Conservation (phyloP, 2,329 filamentous ascomycete species). For the Neofusicoccum umdonicola region DNA sequence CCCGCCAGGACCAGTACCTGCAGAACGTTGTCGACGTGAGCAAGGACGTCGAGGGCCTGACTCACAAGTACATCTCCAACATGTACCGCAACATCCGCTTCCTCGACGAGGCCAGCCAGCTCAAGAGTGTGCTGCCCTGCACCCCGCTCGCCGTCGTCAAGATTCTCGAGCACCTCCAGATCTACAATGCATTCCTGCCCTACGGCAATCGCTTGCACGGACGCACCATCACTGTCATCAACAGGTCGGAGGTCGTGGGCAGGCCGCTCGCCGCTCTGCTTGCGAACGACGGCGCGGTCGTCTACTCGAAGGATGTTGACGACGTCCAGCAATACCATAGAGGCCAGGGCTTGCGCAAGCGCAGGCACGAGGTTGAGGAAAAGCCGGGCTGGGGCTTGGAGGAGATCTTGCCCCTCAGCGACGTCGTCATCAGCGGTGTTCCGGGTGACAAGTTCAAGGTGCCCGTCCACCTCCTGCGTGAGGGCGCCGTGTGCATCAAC, state of each 20-base stretch:
- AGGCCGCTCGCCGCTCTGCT: conserved; percentile 87
- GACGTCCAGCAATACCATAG: conserved; percentile 91
- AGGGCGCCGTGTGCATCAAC: conserved; percentile 97
- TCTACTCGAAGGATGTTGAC: conserved; percentile 91
- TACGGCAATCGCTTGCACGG: conserved; percentile 92
- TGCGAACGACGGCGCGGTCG: conserved; percentile 91
- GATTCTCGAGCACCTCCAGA: conserved; percentile 90
- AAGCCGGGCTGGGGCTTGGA: conserved; percentile 76
- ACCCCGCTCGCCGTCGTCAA: conserved; percentile 95
- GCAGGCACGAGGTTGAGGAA: conserved; percentile 81
- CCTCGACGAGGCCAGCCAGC: conserved; percentile 74
- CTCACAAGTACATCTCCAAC: conserved; percentile 93
- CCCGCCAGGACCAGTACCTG: conserved; percentile 86
- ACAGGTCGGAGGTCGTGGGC: conserved; percentile 93
- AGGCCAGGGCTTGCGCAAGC: conserved; percentile 80
- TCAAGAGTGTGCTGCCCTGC: conserved; percentile 92
- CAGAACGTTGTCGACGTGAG: conserved; percentile 86
- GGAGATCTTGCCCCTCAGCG: conserved; percentile 80
- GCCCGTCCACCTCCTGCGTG: conserved; percentile 74
- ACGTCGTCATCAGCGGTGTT: conserved; percentile 93
- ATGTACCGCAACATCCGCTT: conserved; percentile 99
- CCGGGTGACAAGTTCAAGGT: conserved; percentile 88
- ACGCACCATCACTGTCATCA: conserved; percentile 93
- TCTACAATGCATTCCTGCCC: conserved; percentile 93
- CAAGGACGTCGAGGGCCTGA: conserved; percentile 95